Evolutionary conservation across 2,329 filamentous ascomycete genomes (phyloP).

Genomic region (Gnomoniopsis smithogilvyi): DNA sequence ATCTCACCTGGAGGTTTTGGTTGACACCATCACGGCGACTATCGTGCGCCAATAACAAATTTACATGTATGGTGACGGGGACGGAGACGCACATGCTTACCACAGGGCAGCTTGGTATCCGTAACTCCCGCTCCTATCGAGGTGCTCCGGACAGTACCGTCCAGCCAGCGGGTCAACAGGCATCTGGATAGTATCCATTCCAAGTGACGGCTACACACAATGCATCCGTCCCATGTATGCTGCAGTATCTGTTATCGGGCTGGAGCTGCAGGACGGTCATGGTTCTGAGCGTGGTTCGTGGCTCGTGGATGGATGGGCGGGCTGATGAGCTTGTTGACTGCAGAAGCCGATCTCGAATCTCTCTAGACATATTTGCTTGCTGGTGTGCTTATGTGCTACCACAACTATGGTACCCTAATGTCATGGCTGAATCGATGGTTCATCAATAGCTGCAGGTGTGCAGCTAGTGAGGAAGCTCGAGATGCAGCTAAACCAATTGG

Average conservation of each 20-base stretch:
- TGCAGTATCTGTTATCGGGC: background rate
- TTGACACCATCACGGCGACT: background rate
- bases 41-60: background rate
- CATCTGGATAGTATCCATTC: no score
- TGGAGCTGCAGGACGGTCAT: no score
- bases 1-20: background rate
- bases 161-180: no score
- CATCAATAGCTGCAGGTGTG: slow-evolving; percentile 12
- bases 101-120: no score
- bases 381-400: background rate
- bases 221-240: background rate
- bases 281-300: no score
- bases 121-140: background rate
- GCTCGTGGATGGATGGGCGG: no score
- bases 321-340: background rate
- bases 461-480: slow-evolving; percentile 15
- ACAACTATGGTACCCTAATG: no score
- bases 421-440: slow-evolving; percentile 5
- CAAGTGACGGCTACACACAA: no score
- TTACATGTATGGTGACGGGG: background rate
- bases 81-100: background rate
- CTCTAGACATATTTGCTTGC: background rate
- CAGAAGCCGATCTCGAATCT: background rate
- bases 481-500: slow-evolving; percentile 16
- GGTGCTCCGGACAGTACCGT: background rate